A percentile compares a stretch with the other conserved stretches of the same genome.
Conservation (phyloP, 805 yeast species). For the Sugiyamaella smithiae region DNA sequence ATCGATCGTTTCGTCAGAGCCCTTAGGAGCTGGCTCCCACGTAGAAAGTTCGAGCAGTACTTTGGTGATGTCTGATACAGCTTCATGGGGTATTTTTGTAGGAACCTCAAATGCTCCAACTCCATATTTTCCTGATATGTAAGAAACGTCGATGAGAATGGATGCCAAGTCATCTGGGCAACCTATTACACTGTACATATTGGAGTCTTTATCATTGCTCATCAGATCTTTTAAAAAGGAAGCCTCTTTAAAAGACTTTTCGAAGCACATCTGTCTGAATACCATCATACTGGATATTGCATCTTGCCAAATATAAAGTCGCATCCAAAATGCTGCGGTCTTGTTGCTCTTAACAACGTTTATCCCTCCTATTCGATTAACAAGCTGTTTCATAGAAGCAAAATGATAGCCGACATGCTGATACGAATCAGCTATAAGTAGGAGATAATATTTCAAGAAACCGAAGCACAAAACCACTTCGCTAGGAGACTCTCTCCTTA, state of each 20-base stretch:
- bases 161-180: slow-evolving; percentile 3
- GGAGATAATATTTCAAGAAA: slow-evolving; percentile 1
- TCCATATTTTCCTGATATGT: neutral
- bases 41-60: neutral
- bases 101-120: neutral
- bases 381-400: neutral
- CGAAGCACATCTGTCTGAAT: neutral
- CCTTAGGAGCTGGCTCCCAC: neutral
- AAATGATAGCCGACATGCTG: neutral
- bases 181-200: slow-evolving; percentile 1
- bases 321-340: neutral
- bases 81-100: neutral
- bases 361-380: neutral
- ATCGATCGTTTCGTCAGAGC: neutral
- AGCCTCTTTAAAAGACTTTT: neutral
- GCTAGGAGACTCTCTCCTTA: neutral
- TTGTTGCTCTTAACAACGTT: neutral
- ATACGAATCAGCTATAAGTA: neutral
- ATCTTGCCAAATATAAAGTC: slow-evolving; percentile 1
- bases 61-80: neutral
- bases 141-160: neutral
- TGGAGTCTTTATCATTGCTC: neutral
- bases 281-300: slow-evolving; percentile 3
- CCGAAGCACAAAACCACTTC: slow-evolving; percentile 3
- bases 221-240: neutral